Evolutionary conservation across 768 basidiomycete genomes (phyloP), one percentile per base, ranked within the genome.

Genomic region (Leccinum longicurvipes): DNA sequence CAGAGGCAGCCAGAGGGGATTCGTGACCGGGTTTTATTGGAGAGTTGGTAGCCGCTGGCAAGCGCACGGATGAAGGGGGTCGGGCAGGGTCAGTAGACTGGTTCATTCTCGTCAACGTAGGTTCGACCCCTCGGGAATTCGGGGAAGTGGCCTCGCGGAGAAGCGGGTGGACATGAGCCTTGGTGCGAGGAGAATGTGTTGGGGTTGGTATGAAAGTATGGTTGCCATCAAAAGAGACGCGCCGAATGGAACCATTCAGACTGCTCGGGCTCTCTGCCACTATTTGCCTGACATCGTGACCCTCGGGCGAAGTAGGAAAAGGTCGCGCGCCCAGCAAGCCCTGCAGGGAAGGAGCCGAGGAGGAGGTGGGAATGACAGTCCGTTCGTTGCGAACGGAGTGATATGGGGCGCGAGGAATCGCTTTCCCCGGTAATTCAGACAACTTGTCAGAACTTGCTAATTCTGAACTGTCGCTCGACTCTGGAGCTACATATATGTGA

Each of bases 151-250:
- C 25, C 21, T 62, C 66, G 32, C 56, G 65, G 55, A 61, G 66
- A 14, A 62, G 60, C 32, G 65, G 63, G 42, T 53, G 58, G 15
- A 55, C 42, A 25, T 65, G 55, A 57, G 79, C 82, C 69, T 73
- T 79, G 1, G 59, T 25, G 21, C 57, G 69, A 24, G 64, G 48
- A 21, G 50, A 68, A 41, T 63, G 46, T 74, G 54, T 71, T 64
- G 56, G 76, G 59, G 54, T 71, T 72, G 53, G 14, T 69, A 76
- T 42, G 60, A 58, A 23, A 73, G 71, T 0, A 74, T 66, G 23
- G 75, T 76, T 34, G 72, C 64, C 21, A 28, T 86, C 84, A 19
- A 82, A 81, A 0, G 81, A 82, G 32, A 82, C 76, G 39, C 80
- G 78, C 57, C 81, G 81, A 34, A 68, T 74, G 3, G 82, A 76